Evolutionary conservation across 768 basidiomycete genomes (phyloP).

Genomic region (Leccinum ochraceum): DNA sequence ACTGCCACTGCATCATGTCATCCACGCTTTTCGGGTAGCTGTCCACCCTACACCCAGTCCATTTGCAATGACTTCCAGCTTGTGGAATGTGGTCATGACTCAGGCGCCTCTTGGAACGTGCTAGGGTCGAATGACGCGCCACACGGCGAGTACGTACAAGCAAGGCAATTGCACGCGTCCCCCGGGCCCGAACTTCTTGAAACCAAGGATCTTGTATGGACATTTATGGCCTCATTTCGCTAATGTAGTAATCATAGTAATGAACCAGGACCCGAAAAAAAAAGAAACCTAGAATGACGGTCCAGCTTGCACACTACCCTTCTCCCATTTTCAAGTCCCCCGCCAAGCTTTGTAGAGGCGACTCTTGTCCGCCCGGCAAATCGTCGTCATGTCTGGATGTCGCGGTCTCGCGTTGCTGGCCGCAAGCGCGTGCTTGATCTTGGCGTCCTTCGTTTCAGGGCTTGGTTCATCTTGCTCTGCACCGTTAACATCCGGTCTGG

Average conservation of each 20-base stretch:
- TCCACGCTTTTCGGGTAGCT: too few species aligned
- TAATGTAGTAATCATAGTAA: background rate
- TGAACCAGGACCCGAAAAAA: conserved; percentile 1
- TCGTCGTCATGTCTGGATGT: conserved; percentile 19
- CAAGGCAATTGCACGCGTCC: too few species aligned
- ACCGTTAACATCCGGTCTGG: conserved; percentile 50
- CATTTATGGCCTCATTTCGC: background rate
- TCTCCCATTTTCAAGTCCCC: background rate
- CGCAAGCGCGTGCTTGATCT: conserved; percentile 15
- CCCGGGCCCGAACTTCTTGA: too few species aligned
- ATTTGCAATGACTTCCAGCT: too few species aligned
- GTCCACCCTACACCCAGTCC: too few species aligned
- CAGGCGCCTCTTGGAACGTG: too few species aligned
- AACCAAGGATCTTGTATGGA: background rate
- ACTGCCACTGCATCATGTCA: too few species aligned
- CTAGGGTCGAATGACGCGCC: too few species aligned
- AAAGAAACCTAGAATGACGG: background rate
- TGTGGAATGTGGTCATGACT: too few species aligned
- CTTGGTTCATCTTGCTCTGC: conserved; percentile 48
- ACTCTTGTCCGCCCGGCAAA: background rate
- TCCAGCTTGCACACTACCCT: conserved; percentile 1
- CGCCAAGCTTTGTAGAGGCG: conserved; percentile 11
- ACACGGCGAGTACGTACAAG: too few species aligned
- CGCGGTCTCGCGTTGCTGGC: conserved; percentile 18
- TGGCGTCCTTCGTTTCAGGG: conserved; percentile 30